Percentiles rank a stretch among this genome's conserved stretches.
These are phyloP conservation scores for Mariannaea sp. DNA, from an alignment of 2,329 filamentous ascomycete species.

Conservation along the genomic window DNA sequence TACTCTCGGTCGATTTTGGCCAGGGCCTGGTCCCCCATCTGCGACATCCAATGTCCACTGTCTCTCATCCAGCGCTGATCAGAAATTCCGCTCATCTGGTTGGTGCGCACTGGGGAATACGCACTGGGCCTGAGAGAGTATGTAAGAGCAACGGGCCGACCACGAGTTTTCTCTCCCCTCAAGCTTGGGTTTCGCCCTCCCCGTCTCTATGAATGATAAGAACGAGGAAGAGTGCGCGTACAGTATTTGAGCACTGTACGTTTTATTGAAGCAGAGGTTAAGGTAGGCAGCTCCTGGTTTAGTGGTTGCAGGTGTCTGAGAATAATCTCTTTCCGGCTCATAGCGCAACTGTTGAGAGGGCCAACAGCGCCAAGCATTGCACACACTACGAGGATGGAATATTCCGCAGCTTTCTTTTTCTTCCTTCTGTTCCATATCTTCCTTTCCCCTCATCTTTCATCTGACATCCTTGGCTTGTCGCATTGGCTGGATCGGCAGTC, in stretches of 20 bases:
- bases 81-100: slow-evolving; percentile 26
- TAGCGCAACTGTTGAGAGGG: not conserved
- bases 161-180: slow-evolving; percentile 2
- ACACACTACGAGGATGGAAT: not conserved
- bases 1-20: slow-evolving; percentile 32
- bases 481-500: slow-evolving; percentile 8
- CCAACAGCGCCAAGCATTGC: not conserved
- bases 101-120: slow-evolving; percentile 22
- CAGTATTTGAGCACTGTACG: not conserved
- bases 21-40: slow-evolving; percentile 24
- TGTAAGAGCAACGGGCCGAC: slow-evolving; percentile 16
- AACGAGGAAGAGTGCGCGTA: not conserved
- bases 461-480: not conserved
- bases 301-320: not conserved
- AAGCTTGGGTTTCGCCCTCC: not conserved
- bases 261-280: too few species aligned
- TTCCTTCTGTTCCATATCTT: slow-evolving; percentile 13
- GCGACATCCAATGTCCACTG: slow-evolving; percentile 34
- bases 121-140: slow-evolving; percentile 4
- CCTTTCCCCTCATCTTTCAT: not conserved
- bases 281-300: too few species aligned
- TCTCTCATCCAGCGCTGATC: slow-evolving; percentile 40
- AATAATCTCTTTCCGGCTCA: slow-evolving; percentile 11
- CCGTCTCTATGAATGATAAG: slow-evolving; percentile 2
- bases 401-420: slow-evolving; percentile 1